Conservation (phyloP, 208 protist species). For the Naegleria gruberi region DNA sequence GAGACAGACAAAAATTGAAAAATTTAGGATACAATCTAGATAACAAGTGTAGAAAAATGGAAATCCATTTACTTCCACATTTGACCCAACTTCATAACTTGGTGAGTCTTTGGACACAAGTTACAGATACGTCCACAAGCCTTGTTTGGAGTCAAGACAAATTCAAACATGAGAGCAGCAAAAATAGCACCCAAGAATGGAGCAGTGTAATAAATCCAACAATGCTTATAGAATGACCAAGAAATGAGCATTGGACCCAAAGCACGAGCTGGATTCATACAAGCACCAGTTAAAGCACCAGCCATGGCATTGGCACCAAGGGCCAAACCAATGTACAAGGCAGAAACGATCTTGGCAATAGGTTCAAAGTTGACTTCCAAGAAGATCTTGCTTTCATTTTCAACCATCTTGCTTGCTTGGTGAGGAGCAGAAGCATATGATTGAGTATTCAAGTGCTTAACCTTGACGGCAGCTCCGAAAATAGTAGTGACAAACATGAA, state of each 20-base stretch:
- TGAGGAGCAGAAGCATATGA: background rate
- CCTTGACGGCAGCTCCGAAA: background rate
- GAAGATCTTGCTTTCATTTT: background rate
- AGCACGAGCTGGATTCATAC: constrained; percentile 22
- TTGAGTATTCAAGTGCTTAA: constrained; percentile 4
- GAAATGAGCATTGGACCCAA: background rate
- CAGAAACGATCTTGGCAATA: background rate
- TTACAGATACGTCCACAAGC: background rate
- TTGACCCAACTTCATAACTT: background rate
- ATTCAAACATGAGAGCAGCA: constrained; percentile 8
- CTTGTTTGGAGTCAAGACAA: constrained; percentile 19
- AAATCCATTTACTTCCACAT: background rate
- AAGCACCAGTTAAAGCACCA: constrained; percentile 8
- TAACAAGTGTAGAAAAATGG: no score
- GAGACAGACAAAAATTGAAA: no score
- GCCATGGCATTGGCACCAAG: background rate
- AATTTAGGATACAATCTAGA: background rate
- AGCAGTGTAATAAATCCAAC: constrained; percentile 24
- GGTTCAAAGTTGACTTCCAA: background rate
- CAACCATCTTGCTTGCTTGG: background rate
- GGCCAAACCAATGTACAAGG: background rate
- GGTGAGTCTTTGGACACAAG: constrained; percentile 8
- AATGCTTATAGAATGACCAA: background rate
- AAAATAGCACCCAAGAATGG: constrained; percentile 17
- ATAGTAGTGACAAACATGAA: background rate